Evolutionary conservation across 768 basidiomycete genomes (phyloP), one percentile per base, ranked within the genome.

Genomic region (Tulasnella sp.): DNA sequence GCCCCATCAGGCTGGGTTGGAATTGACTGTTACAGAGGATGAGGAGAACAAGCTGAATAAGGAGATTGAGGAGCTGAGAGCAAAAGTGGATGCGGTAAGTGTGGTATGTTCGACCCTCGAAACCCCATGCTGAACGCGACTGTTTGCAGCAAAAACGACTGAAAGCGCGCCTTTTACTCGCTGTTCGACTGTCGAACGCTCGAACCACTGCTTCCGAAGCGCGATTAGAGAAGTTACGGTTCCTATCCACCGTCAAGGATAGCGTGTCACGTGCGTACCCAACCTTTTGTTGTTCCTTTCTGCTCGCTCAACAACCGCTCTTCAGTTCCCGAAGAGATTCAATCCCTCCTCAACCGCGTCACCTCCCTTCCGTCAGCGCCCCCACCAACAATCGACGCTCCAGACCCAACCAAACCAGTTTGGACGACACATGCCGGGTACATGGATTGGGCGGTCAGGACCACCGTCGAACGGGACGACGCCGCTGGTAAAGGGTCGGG

Each of bases 381-480:
- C 46, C 68, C 71, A 40, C 71, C 77, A 16, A 48, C 77, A 0
- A 42, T 79, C 36, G 74, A 56, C 36, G 36, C 78, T 24, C 82
- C 87, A 4, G 89, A 91, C 79, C 89, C 91, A 0, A 91, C 92
- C 0, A 93, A 93, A 84, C 89, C 91, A 56, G 88, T 88, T 14
- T 96, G 94, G 94, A 93, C 95, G 85, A 91, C 89, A 84, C 89
- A 89, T 83, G 88, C 88, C 1, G 94, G 93, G 6, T 96, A 96
- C 84, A 83, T 92, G 6, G 90, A 91, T 80, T 96, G 95, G 95
- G 94, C 92, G 0, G 86, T 91, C 1, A 86, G 86, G 27, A 89
- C 90, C 83, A 84, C 93, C 10, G 81, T 93, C 68, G 78, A 83
- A 72, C 83, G 76, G 6, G 39, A 74, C 18, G 31, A 27, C 2